Evolutionary conservation across 768 basidiomycete genomes (phyloP), one percentile per base, ranked within the genome.

Genomic region (Lentinula sp.): DNA sequence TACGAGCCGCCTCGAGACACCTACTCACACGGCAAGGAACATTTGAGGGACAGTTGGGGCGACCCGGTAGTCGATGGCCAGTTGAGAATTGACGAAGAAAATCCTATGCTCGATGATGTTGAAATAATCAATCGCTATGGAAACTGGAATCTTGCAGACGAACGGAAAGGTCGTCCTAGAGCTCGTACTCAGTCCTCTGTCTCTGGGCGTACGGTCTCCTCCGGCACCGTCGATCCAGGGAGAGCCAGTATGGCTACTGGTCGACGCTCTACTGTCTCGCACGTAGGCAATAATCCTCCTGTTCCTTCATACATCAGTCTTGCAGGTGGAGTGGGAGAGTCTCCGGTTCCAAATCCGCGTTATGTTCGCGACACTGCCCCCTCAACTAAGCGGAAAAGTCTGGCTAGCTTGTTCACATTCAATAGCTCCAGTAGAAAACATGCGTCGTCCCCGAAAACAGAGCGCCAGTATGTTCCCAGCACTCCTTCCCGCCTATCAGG

Each of bases 311-410:
- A 78, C 65, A 71, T 79, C 65, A 76, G 75, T 61, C 69, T 80
- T 4, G 80, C 76, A 4, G 86, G 84, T 34, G 88, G 85, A 28
- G 80, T 91, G 21, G 88, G 88, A 32, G 85, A 87, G 62, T 82
- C 86, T 0, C 90, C 89, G 4, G 71, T 71, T 52, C 82, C 73
- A 10, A 75, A 64, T 37, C 68, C 63, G 5, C 74, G 70, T 60
- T 68, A 53, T 70, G 51, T 69, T 70, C 65, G 69, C 73, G 49
- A 45, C 60, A 34, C 57, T 54, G 57, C 31, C 64, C 54, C 55
- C 64, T 58, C 45, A 57, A 65, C 6, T 62, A 63, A 56, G 79
- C 77, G 67, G 77, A 85, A 7, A n/a, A 86, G 85, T 66, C 67
- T 86, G 5, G 75, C 78, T 3, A 82, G 76, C 68, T 73, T 86